Base-by-base conservation (phyloP, 768 basidiomycete species). In the Clathrus columnatus region DNA sequence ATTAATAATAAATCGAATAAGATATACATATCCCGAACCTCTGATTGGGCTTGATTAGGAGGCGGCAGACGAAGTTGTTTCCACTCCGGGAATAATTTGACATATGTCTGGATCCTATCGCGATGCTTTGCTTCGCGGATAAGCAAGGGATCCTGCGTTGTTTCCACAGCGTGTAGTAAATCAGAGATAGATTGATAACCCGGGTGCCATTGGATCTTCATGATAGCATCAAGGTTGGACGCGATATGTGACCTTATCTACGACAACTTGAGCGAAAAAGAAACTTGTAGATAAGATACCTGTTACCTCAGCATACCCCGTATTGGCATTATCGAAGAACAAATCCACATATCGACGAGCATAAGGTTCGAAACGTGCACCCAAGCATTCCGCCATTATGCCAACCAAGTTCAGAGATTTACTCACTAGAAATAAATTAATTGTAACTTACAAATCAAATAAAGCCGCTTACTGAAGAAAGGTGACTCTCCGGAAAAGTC, bases 401-500 rank as follows among this genome's bases (percentile, higher is more conserved):
- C 80, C 79, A 58, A 89, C 75, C 8, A 87, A 68, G 30, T 80
- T 74, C 5, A 93, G 71, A 1, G 87, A 70, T 64, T 92, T 92
- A 61, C 77, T 85, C 76, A 90, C 91, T 92, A 63, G 21, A 26
- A 10, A 21, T 6, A n/a, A 27, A 51, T 20, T 29, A 50, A 43
- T 57, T 28, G 5, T 16, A 42, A 20, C 18, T 47, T 18, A 59
- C 42, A 42, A 28, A 29, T 21, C 5, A 10, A 14, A 43, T 20
- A 26, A 32, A 17, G 17, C 23, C 5, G 72, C 81, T 65, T 70
- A 88, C 91, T 85, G 60, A 84, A 79, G 67, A 96, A 96, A 2
- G 90, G 88, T 26, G 91, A 95, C 60, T 89, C 87, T 46, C 84
- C 80, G 30, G 80, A 78, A 66, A 94, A 90, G 60, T 96, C 92